phyloP scores from a whole-genome alignment of 345 rosid genomes.

The Eucalyptus sp. region DNA sequence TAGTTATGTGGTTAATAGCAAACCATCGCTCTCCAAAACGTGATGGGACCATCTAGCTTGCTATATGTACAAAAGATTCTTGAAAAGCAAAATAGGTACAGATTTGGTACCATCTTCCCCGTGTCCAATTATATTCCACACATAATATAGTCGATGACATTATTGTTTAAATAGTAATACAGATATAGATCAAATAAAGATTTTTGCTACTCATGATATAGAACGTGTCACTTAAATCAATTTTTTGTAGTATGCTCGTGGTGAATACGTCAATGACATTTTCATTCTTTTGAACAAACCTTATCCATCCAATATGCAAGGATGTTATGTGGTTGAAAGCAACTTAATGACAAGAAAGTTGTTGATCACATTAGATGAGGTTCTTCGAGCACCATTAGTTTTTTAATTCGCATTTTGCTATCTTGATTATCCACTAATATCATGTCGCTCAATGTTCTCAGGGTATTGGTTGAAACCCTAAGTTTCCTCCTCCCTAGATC shows the following conservation, averaged over 20 bases:
- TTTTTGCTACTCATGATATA: background rate
- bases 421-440: background rate
- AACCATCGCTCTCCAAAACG: background rate
- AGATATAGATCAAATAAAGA: background rate
- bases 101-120: too few species aligned
- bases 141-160: too few species aligned
- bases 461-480: too few species aligned
- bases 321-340: background rate
- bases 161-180: fast-evolving
- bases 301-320: too few species aligned
- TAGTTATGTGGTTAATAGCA: fast-evolving
- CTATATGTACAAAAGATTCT: too few species aligned
- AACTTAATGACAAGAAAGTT: background rate
- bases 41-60: background rate
- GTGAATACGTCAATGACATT: too few species aligned
- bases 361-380: background rate
- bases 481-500: too few species aligned
- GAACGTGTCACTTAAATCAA: background rate
- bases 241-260: background rate
- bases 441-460: background rate
- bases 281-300: too few species aligned
- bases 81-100: too few species aligned
- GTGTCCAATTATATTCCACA: fast-evolving
- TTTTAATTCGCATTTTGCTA: background rate
- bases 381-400: background rate